Evolutionary conservation across 2,329 filamentous ascomycete genomes (phyloP), one percentile per base, ranked within the genome.

Genomic region (Anisogramma anomala): DNA sequence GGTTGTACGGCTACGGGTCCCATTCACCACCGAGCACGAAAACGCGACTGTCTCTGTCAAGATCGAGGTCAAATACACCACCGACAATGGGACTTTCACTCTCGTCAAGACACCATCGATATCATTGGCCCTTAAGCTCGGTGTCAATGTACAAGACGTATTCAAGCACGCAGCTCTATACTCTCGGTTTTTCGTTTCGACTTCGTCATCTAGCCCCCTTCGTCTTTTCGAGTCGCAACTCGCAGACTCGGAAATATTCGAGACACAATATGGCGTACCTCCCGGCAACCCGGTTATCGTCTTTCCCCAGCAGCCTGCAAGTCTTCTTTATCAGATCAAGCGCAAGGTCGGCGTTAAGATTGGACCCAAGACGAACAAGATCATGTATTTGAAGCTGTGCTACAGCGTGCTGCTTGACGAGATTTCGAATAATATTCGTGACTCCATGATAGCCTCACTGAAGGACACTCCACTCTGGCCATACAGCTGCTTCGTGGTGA

Each of bases 131-230:
- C 67, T 98, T 4, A 84, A 86, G 0, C 69, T 98, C 3, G 88
- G 89, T 3, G 91, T 98, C 48, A 96, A 96, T 50, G 91, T 98
- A 5, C 88, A 96, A 53, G 91, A 98, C 52, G 77, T 93, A 20
- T 96, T 96, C 67, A 94, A 94, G 56, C 77, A 85, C 48, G 66
- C 78, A 6, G 71, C 77, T 0, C 69, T 96, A 0, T 91, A 91
- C 55, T 95, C 88, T 0, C 81, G 82, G 8, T 98, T 98, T 58
- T 94, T 84, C 11, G 81, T 98, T 39, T 87, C 85, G 10, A 87
- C 88, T 0, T 82, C 85, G 1, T 84, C 72, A 42, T 59, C 74
- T 18, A 79, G 81, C 22, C 91, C 91, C 0, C 59, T 96, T 8
- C 74, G 82, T 3, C 64, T 98, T 6, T 69, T 83, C 33, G 73